These are phyloP conservation scores for Talaromyces sp. DNA, from an alignment of 2,329 filamentous ascomycete genomes.

Conservation along the genomic window DNA sequence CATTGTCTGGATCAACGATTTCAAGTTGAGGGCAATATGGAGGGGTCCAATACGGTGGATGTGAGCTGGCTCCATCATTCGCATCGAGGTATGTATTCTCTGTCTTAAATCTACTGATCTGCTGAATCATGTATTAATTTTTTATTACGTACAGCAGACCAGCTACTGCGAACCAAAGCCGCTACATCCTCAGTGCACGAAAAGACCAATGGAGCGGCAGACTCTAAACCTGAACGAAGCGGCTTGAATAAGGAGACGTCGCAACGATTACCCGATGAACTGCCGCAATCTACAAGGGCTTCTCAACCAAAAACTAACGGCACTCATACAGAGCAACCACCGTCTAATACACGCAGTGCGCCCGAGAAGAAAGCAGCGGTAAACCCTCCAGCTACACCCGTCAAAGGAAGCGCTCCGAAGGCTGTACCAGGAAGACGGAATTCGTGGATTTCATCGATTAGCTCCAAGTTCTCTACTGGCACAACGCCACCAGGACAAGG, in stretches of 20 bases:
- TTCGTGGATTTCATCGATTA: conserved; percentile 92
- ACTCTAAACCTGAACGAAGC: conserved; percentile 24
- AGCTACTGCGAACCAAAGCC: conserved; percentile 28
- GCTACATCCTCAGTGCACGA: conserved; percentile 32
- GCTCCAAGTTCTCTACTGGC: conserved; percentile 78
- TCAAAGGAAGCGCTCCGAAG: conserved; percentile 30
- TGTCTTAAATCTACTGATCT: background rate
- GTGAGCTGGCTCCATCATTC: conserved; percentile 89
- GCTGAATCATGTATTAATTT: background rate
- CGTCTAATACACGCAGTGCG: conserved; percentile 1
- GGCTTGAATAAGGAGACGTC: conserved; percentile 18
- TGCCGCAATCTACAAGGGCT: background rate
- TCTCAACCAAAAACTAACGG: background rate
- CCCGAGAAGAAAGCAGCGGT: conserved; percentile 21
- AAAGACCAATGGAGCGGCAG: conserved; percentile 25
- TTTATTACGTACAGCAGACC: background rate
- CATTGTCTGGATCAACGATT: background rate
- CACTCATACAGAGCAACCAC: background rate
- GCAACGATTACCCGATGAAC: conserved; percentile 18
- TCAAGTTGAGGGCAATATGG: conserved; percentile 54
- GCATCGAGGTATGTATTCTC: conserved; percentile 65
- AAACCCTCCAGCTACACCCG: conserved; percentile 27
- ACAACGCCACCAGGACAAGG: conserved; percentile 41
- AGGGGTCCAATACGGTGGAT: conserved; percentile 77
- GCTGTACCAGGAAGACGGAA: conserved; percentile 54